Evolutionary conservation across 139 green algal genomes (phyloP), one percentile per base, ranked within the genome.

Genomic region (Volvox africanus): DNA sequence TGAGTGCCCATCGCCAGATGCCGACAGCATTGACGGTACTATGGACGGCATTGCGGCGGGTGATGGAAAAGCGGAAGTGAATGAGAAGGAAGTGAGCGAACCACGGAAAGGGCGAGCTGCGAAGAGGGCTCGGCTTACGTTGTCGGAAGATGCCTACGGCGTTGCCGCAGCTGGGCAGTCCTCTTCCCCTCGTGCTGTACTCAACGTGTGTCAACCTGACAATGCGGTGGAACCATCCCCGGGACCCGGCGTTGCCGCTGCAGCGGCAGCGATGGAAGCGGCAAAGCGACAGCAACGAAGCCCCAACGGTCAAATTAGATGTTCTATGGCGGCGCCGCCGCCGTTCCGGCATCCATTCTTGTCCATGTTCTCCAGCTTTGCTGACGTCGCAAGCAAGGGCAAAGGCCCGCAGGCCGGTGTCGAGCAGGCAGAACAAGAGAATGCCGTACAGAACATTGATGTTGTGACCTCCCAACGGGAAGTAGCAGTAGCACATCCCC

Each of bases 321-420:
- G 44, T 55, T 55, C 44, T 55, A 55, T 20, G 71, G 21, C 71
- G 79, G 80, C 65, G 24, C 80, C 28, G 26, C 14, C 80, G 50
- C 44, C 80, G 26, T 80, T 37, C 73, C 73, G 86, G 2, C 86
- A 85, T 33, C 86, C 86, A 20, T 90, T 90, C 55, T 61, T 84
- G 0, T 90, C 86, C 22, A 83, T 90, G 86, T 65, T 90, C 36
- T 78, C 28, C 22, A 50, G 69, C 28, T 89, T 82, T 13, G 36
- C 69, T 26, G 69, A 26, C 14, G 36, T 11, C 19, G 61, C 19
- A 1, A 33, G 67, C 50, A 73, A 76, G 83, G 79, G 87, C 82
- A 89, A 84, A 28, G 65, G 21, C 65, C 44, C 44, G 44, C 5
- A 55, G 44, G 44, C 44, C 44, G 44, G 44, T 55, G 44, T 55